A percentile compares a stretch with the other conserved stretches of the same genome.
Evolutionary conservation across 2,329 filamentous ascomycete species (phyloP).

Genomic region (Colletotrichum brevisporum): DNA sequence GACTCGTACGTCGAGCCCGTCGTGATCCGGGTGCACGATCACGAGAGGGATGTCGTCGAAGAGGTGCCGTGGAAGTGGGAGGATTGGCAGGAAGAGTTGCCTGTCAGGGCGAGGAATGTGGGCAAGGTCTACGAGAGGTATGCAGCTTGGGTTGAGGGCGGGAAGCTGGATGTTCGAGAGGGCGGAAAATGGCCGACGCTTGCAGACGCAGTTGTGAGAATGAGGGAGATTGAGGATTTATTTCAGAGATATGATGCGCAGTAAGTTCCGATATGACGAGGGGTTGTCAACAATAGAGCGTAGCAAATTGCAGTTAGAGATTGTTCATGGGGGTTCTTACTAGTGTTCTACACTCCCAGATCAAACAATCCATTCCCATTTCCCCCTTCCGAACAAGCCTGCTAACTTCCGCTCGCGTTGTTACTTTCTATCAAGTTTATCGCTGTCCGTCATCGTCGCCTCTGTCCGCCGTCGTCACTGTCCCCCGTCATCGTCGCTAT

Average conservation of each 20-base stretch:
- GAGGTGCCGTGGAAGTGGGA: slow-evolving; percentile 60
- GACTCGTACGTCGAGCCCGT: slow-evolving; percentile 55
- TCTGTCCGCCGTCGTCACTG: no score
- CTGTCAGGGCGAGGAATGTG: slow-evolving; percentile 61
- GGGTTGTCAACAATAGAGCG: no score
- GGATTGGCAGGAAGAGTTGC: slow-evolving; percentile 62
- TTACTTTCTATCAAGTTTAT: no score
- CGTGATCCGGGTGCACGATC: slow-evolving; percentile 65
- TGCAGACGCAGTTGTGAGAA: slow-evolving; percentile 59
- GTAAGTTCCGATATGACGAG: neutral
- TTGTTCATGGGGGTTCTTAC: no score
- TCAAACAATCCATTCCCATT: no score
- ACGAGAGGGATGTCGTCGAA: slow-evolving; percentile 59
- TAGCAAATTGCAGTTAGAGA: no score
- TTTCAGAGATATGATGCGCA: slow-evolving; percentile 32
- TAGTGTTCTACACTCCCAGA: no score
- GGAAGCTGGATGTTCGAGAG: slow-evolving; percentile 43
- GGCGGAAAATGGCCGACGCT: slow-evolving; percentile 52
- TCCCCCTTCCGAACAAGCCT: no score
- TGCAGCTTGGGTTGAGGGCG: slow-evolving; percentile 47
- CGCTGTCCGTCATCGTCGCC: no score
- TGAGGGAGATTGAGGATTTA: slow-evolving; percentile 59
- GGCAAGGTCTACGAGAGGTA: slow-evolving; percentile 70
- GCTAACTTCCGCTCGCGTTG: no score
- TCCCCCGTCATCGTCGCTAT: no score